Percentiles rank a stretch among this genome's conserved stretches.
phyloP scores from a whole-genome alignment of 2,329 filamentous ascomycete species.

The Ceratocystis huliohia region DNA sequence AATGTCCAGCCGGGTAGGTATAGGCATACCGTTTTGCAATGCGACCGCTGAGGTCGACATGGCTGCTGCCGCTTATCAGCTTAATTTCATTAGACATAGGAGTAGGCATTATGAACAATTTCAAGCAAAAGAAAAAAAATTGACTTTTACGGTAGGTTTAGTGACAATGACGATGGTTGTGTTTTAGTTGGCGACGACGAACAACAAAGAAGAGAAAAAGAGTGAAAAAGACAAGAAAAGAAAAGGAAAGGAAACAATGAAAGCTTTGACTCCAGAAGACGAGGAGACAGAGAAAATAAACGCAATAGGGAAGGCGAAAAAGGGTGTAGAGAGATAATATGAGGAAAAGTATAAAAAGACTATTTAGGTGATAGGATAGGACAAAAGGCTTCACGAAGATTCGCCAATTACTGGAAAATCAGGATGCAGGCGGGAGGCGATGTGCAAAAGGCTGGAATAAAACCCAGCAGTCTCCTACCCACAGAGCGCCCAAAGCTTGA shows the following conservation, averaged over 20 bases:
- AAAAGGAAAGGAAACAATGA: slow-evolving; percentile 4
- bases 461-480: not conserved
- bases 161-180: not conserved
- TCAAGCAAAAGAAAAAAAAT: not conserved
- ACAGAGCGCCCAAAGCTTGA: not conserved
- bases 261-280: not conserved
- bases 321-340: not conserved
- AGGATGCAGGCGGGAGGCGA: not conserved
- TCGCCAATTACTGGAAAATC: not conserved
- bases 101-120: slow-evolving; percentile 21
- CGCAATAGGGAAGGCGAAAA: not conserved
- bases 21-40: slow-evolving; percentile 33
- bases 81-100: slow-evolving; percentile 42
- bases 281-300: not conserved
- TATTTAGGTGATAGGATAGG: not conserved
- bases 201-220: not conserved
- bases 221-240: not conserved
- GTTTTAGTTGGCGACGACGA: not conserved
- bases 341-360: not conserved
- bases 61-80: slow-evolving; percentile 38
- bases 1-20: too few species aligned
- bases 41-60: slow-evolving; percentile 36
- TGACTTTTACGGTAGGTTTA: not conserved
- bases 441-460: not conserved
- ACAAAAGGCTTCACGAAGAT: not conserved